Base-by-base conservation (phyloP, 345 rosid species). In the Conringia planisiliqua region DNA sequence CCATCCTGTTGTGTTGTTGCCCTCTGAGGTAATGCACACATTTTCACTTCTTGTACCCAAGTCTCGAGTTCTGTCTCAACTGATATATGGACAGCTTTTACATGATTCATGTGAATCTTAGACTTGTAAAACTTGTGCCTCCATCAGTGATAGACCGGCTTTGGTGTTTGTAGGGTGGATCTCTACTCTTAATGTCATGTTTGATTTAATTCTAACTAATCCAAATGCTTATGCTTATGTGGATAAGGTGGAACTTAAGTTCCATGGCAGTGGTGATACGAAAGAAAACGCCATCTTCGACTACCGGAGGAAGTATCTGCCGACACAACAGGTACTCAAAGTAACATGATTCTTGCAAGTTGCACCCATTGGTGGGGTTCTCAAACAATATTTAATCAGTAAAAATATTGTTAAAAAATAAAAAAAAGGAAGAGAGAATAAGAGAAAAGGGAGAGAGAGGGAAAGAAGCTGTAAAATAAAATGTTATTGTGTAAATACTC, bases 221-320 rank as follows among this genome's bases (percentile, higher is more conserved):
- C 78, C 46, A 71, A 56, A 79, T 35, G 18, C 51, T 61, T 75
- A 22, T 67, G 72, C 60, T 52, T 75, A 64, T 72, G 66, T 78
- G 66, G 38, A 11, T 71, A 83, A 94, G 98, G 99, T 91, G 85
- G 90, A 87, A 81, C 96, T 94, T 79, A 93, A 85, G 74, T 83
- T 84, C 82, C 87, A 78, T 68, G 92, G 88, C 36, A 85, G 80
- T 73, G 80, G 70, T 79, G 94, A 86, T 81, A 70, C 75, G 44
- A 78, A 84, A 66, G 93, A 86, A 83, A 89, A 94, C 70, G 89
- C 90, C 16, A 91, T 91, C 78, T 94, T 94, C 75, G 91, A 94
- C 79, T 94, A 90, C 63, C 83, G 95, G 50, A 90, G 95, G 77
- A 91, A 94, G 81, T 94, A 94, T 87, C 91, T 94, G 72, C 97